Conservation (phyloP, 192 early-diverging fungal species). For the Backusella psychrophila region DNA sequence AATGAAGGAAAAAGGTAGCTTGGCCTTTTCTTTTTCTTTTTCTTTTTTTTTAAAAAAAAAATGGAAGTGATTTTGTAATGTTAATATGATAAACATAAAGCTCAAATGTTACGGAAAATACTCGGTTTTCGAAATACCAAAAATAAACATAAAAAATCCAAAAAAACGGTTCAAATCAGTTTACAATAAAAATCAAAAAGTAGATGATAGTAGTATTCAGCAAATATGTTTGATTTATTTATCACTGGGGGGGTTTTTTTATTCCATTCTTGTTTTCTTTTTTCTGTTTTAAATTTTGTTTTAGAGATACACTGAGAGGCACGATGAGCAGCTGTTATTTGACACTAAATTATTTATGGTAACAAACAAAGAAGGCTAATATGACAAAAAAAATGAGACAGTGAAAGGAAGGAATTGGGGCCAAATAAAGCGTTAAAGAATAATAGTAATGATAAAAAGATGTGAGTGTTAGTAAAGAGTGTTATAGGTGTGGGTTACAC, state of each 20-base stretch:
- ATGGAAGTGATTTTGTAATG: neutral
- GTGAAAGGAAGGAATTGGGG: neutral
- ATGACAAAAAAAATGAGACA: neutral
- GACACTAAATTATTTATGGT: neutral
- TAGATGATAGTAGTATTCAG: too few species aligned
- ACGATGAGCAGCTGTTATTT: neutral
- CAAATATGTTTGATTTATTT: too few species aligned
- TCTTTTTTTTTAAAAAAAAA: neutral
- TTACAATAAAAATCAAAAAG: neutral
- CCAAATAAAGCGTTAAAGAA: neutral
- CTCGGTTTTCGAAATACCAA: neutral
- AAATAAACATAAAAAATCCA: neutral
- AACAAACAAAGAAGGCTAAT: neutral
- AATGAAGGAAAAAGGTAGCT: neutral
- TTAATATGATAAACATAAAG: neutral
- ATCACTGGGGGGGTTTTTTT: neutral
- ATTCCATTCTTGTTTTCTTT: neutral
- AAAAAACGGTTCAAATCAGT: neutral
- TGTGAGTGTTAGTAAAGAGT: neutral
- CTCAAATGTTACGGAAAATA: neutral
- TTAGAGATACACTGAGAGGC: neutral
- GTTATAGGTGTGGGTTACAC: neutral
- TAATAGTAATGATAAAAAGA: neutral
- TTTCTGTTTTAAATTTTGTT: neutral
- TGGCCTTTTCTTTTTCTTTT: too few species aligned